Conservation (phyloP, 257 asterid genomes). For the Petunia secreta region DNA sequence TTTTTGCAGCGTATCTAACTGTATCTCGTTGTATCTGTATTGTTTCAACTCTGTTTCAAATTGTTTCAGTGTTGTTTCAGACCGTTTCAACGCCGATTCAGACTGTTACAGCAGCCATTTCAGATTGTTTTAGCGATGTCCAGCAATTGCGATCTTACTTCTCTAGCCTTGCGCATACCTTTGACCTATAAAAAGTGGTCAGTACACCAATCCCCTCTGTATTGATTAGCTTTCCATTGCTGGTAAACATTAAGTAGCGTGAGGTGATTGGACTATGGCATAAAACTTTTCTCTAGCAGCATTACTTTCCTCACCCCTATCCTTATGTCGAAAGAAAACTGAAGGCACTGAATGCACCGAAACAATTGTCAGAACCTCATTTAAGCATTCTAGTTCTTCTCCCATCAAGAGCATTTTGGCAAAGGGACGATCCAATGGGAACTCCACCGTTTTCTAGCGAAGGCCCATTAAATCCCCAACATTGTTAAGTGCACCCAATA, state of each 20-base stretch:
- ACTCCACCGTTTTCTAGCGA: slow-evolving; percentile 98
- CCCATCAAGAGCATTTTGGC: slow-evolving; percentile 97
- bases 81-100: too few species aligned
- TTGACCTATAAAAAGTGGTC: slow-evolving; percentile 91
- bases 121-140: slow-evolving; percentile 40
- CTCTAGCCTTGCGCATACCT: slow-evolving; percentile 87
- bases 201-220: slow-evolving; percentile 94
- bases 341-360: slow-evolving; percentile 98
- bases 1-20: too few species aligned
- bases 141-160: slow-evolving; percentile 84
- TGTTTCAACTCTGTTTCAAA: too few species aligned
- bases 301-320: slow-evolving; percentile 93
- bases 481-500: slow-evolving; percentile 85
- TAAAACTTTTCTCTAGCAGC: slow-evolving; percentile 92
- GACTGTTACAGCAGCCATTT: too few species aligned
- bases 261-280: slow-evolving; percentile 89
- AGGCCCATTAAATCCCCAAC: slow-evolving; percentile 80
- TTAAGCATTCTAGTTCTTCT: slow-evolving; percentile 69
- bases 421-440: slow-evolving; percentile 97
- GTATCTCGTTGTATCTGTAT: too few species aligned
- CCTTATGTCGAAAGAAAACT: slow-evolving; percentile 91
- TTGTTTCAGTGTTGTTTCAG: too few species aligned
- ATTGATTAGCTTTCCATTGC: slow-evolving; percentile 84
- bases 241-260: slow-evolving; percentile 84
- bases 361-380: slow-evolving; percentile 88